These are phyloP conservation scores for Colletotrichum scovillei DNA, from an alignment of 2,329 filamentous ascomycete genomes.

Conservation along the genomic window DNA sequence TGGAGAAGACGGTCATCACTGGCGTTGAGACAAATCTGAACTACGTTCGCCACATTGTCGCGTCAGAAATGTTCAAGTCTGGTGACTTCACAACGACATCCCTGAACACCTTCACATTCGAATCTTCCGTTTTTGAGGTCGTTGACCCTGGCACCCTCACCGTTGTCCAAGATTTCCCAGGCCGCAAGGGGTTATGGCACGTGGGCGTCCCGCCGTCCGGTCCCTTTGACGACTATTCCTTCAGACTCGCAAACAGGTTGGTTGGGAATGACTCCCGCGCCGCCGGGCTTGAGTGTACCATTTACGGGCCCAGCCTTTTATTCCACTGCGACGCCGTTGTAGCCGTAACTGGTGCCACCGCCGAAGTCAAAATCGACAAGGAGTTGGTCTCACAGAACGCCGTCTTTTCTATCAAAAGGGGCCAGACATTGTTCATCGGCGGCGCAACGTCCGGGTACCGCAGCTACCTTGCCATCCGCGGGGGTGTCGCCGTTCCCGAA, in stretches of 20 bases:
- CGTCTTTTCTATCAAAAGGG: constrained; percentile 39
- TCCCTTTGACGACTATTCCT: constrained; percentile 53
- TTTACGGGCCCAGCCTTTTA: constrained; percentile 46
- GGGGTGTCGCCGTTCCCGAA: constrained; percentile 47
- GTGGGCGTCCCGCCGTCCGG: constrained; percentile 54
- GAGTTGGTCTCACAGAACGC: constrained; percentile 37
- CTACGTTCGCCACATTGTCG: constrained; percentile 45
- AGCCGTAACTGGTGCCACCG: constrained; percentile 46
- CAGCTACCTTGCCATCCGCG: constrained; percentile 48
- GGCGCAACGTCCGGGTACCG: constrained; percentile 44
- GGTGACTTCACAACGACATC: constrained; percentile 48
- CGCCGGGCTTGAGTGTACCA: constrained; percentile 49
- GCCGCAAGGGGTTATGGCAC: constrained; percentile 50
- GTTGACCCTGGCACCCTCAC: constrained; percentile 48
- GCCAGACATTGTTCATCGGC: constrained; percentile 43
- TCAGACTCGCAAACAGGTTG: constrained; percentile 48
- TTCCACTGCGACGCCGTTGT: constrained; percentile 48
- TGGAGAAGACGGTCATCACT: constrained; percentile 58
- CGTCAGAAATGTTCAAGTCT: constrained; percentile 41
- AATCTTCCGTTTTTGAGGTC: constrained; percentile 47
- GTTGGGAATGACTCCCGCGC: constrained; percentile 45
- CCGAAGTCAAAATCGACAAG: constrained; percentile 42
- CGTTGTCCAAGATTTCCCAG: constrained; percentile 54
- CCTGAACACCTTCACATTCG: constrained; percentile 44
- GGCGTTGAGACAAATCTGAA: constrained; percentile 50